Evolutionary conservation across 2,329 filamentous ascomycete species (phyloP).

Genomic region (Fusarium robinianum): DNA sequence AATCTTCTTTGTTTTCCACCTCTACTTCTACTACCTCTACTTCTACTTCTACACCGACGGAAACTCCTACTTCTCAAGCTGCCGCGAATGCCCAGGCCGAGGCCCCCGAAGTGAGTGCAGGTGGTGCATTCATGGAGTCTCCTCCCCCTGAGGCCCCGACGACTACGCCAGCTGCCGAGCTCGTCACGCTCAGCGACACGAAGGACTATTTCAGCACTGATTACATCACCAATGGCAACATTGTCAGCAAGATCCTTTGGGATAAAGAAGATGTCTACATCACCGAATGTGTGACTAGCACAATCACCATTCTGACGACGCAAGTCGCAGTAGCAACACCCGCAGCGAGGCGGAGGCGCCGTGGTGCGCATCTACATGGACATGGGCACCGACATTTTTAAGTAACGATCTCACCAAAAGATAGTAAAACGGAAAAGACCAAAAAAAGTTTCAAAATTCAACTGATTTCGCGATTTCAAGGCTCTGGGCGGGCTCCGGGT

Average conservation of each 20-base stretch:
- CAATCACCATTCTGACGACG: slow-evolving; percentile 44
- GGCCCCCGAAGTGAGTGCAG: slow-evolving; percentile 13
- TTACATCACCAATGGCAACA: slow-evolving; percentile 54
- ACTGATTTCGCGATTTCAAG: slow-evolving; percentile 29
- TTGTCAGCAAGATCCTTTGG: slow-evolving; percentile 62
- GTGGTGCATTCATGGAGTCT: slow-evolving; percentile 18
- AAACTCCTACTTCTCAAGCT: slow-evolving; percentile 11
- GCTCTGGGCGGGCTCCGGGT: slow-evolving; percentile 46
- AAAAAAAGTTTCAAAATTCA: slow-evolving; percentile 20
- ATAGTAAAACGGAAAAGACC: slow-evolving; percentile 12
- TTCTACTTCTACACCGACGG: slow-evolving; percentile 4
- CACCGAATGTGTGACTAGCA: slow-evolving; percentile 50
- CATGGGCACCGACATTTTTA: slow-evolving; percentile 39
- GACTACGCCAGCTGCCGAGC: slow-evolving; percentile 37
- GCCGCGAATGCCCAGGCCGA: slow-evolving; percentile 17
- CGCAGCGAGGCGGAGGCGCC: slow-evolving; percentile 33
- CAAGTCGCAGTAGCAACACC: slow-evolving; percentile 22
- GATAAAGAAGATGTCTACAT: slow-evolving; percentile 60
- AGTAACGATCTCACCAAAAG: slow-evolving; percentile 18
- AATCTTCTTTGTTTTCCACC: too few species aligned
- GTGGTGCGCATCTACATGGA: slow-evolving; percentile 44
- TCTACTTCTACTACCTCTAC: slow-evolving; percentile 14
- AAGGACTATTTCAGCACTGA: slow-evolving; percentile 53
- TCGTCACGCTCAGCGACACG: slow-evolving; percentile 38
- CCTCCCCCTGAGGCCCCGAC: slow-evolving; percentile 13